Conservation (phyloP, 345 rosid genomes). For the Stellera chamaejasme region DNA sequence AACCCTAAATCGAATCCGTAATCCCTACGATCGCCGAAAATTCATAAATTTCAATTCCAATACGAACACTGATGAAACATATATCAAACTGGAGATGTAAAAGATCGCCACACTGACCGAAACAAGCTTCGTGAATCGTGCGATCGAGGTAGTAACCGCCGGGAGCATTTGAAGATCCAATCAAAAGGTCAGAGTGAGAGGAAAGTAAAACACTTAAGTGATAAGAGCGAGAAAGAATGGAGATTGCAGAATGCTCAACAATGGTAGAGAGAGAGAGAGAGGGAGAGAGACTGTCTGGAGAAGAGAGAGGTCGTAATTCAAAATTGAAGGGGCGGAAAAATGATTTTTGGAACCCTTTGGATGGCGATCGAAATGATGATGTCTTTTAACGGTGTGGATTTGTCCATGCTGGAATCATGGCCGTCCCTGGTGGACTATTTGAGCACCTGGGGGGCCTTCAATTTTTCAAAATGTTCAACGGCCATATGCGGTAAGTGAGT, state of each 20-base stretch:
- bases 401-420: constrained; percentile 11
- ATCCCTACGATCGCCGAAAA: not conserved
- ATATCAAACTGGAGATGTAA: constrained; percentile 9
- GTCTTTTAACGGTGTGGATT: constrained; percentile 23
- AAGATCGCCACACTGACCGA: constrained; percentile 23
- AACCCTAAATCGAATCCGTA: no score
- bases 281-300: constrained; percentile 37
- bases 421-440: constrained; percentile 26
- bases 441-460: constrained; percentile 4
- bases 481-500: constrained; percentile 19
- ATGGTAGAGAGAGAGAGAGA: constrained; percentile 15
- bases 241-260: not conserved
- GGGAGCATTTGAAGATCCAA: constrained; percentile 36
- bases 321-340: constrained; percentile 59
- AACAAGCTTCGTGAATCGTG: constrained; percentile 21
- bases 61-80: constrained; percentile 15
- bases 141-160: constrained; percentile 11
- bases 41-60: constrained; percentile 2
- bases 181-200: constrained; percentile 5
- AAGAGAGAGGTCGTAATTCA: constrained; percentile 23
- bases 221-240: not conserved
- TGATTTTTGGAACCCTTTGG: constrained; percentile 41
- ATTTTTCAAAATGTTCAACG: constrained; percentile 33
- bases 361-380: constrained; percentile 25
- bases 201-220: not conserved